Conservation (phyloP, 2,329 filamentous ascomycete species). For the Coniella vitis region DNA sequence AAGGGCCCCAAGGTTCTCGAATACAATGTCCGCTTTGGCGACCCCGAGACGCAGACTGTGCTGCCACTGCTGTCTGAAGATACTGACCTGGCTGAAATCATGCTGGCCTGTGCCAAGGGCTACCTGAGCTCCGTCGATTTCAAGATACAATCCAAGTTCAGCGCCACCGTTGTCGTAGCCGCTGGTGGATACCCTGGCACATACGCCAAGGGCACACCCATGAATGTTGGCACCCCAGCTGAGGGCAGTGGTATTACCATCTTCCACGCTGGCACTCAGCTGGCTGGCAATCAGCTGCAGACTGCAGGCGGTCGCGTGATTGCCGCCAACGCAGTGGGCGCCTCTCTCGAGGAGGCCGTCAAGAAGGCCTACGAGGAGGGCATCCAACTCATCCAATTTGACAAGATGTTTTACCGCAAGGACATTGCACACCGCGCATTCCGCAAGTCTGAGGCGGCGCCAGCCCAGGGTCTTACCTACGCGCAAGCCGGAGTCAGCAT, state of each 20-base stretch:
- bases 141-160: conserved; percentile 62
- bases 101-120: conserved; percentile 75
- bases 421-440: conserved; percentile 82
- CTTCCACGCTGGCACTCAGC: conserved; percentile 86
- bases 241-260: conserved; percentile 55
- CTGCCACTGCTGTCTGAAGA: conserved; percentile 70
- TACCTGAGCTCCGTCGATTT: conserved; percentile 65
- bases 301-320: conserved; percentile 89
- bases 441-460: conserved; percentile 30
- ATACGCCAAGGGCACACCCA: conserved; percentile 72
- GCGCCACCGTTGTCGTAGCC: conserved; percentile 89
- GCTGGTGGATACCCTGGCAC: conserved; percentile 83
- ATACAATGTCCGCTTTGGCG: conserved; percentile 90
- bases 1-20: conserved; percentile 76
- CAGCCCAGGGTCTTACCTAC: conserved; percentile 62
- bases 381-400: conserved; percentile 72
- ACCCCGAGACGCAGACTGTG: conserved; percentile 85
- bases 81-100: conserved; percentile 79
- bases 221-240: conserved; percentile 39
- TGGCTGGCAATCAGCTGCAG: conserved; percentile 56
- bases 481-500: conserved; percentile 91
- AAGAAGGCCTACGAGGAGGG: conserved; percentile 74
- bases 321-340: conserved; percentile 71
- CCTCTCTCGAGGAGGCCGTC: conserved; percentile 73
- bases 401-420: conserved; percentile 84